A percentile compares a stretch with the other conserved stretches of the same genome.
phyloP scores from a whole-genome alignment of 2,329 filamentous ascomycete species.

The Ophiostoma perfectum region DNA sequence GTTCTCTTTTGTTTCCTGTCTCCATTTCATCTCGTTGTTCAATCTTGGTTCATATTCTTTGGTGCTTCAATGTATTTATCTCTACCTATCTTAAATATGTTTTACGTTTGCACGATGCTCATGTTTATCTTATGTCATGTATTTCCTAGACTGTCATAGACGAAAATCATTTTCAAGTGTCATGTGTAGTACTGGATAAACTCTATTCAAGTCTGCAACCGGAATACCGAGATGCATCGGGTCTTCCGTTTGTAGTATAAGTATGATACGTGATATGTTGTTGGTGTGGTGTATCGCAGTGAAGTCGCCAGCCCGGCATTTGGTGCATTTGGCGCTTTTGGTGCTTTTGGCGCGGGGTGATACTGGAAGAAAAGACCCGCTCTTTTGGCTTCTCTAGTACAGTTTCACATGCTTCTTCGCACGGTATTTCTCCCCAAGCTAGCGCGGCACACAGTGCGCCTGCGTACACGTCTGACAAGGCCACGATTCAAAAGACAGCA shows the following conservation, averaged over 20 bases:
- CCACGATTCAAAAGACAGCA: conserved; percentile 21
- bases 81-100: neutral
- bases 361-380: conserved; percentile 1
- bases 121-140: neutral
- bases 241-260: no score
- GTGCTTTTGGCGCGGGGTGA: neutral
- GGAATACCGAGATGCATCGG: no score
- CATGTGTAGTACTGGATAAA: no score
- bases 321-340: no score
- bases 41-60: neutral
- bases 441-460: neutral
- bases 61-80: neutral
- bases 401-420: neutral
- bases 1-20: no score
- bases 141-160: neutral
- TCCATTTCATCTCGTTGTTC: neutral
- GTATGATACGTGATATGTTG: neutral
- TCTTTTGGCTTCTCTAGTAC: neutral
- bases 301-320: no score
- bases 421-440: neutral
- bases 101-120: no score
- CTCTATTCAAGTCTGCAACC: no score
- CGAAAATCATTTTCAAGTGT: no score
- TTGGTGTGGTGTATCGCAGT: neutral
- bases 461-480: conserved; percentile 9